A percentile compares a stretch with the other conserved stretches of the same genome.
These are phyloP conservation scores for Cordyceps javanica DNA, from an alignment of 2,329 filamentous ascomycete genomes.

Conservation along the genomic window DNA sequence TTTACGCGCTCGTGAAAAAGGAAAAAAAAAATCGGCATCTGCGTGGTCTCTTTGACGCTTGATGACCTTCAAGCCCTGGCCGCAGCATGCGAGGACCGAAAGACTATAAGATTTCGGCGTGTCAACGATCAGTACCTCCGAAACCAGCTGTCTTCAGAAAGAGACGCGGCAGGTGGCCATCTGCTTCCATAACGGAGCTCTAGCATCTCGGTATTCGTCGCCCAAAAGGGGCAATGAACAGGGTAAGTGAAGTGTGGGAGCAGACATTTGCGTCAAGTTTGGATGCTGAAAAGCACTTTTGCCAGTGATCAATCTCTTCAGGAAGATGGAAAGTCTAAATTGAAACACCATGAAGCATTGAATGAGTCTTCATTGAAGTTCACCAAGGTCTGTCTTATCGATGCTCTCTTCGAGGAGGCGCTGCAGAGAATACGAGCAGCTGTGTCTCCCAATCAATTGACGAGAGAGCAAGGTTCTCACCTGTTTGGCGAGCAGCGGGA, in stretches of 20 bases:
- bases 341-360: background rate
- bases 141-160: too few relatives aligned
- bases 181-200: too few relatives aligned
- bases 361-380: background rate
- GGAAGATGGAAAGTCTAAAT: background rate
- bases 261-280: background rate
- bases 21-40: background rate
- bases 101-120: too few relatives aligned
- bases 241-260: background rate
- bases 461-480: background rate
- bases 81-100: background rate
- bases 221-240: too few relatives aligned
- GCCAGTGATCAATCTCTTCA: background rate
- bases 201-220: background rate
- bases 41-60: constrained; percentile 17
- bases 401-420: background rate
- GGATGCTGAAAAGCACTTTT: background rate
- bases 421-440: background rate
- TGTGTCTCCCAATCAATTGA: background rate
- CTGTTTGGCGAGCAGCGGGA: background rate
- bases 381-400: background rate
- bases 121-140: too few relatives aligned
- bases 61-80: background rate
- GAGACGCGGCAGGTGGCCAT: too few relatives aligned
- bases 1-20: background rate